Percentiles rank a stretch among this genome's conserved stretches.
These are phyloP conservation scores for Ophioceras dolichostomum DNA, from an alignment of 2,329 filamentous ascomycete species.

Conservation along the genomic window DNA sequence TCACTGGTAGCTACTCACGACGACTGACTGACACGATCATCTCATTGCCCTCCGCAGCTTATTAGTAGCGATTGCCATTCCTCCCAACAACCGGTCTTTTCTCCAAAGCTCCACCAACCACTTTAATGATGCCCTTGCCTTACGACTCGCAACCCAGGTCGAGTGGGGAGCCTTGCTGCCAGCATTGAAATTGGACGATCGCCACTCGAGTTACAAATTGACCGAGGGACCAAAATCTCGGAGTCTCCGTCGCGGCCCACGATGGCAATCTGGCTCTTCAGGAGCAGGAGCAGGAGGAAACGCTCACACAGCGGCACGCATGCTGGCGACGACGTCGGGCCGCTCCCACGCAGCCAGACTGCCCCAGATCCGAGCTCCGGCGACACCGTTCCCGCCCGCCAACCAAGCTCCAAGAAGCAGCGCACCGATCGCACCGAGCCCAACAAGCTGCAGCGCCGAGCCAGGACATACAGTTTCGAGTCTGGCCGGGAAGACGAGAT, in stretches of 20 bases:
- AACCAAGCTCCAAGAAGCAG: slow-evolving; percentile 23
- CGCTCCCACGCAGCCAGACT: slow-evolving; percentile 18
- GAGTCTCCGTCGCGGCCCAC: no score
- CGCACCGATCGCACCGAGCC: slow-evolving; percentile 23
- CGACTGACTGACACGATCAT: no score
- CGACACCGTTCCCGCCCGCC: slow-evolving; percentile 8
- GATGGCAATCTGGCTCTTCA: slow-evolving; percentile 83
- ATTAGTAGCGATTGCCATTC: no score
- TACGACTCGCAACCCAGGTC: background rate
- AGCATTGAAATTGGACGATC: slow-evolving; percentile 3
- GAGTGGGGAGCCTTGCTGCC: background rate
- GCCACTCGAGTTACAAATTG: background rate
- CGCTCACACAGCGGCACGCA: slow-evolving; percentile 38
- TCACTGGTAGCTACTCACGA: no score
- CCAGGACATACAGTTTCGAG: slow-evolving; percentile 49
- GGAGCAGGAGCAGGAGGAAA: slow-evolving; percentile 58
- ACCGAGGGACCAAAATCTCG: background rate
- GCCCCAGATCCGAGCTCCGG: slow-evolving; percentile 13
- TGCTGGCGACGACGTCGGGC: slow-evolving; percentile 32
- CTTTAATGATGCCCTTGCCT: background rate
- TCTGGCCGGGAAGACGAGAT: slow-evolving; percentile 45
- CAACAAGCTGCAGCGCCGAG: slow-evolving; percentile 34
- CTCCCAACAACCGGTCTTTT: no score
- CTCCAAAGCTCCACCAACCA: background rate
- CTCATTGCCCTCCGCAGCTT: no score